Percentiles rank a stretch among this genome's conserved stretches.
These are phyloP conservation scores for Carex scoparia DNA, from an alignment of 176 grass and related monocot species.

Conservation along the genomic window DNA sequence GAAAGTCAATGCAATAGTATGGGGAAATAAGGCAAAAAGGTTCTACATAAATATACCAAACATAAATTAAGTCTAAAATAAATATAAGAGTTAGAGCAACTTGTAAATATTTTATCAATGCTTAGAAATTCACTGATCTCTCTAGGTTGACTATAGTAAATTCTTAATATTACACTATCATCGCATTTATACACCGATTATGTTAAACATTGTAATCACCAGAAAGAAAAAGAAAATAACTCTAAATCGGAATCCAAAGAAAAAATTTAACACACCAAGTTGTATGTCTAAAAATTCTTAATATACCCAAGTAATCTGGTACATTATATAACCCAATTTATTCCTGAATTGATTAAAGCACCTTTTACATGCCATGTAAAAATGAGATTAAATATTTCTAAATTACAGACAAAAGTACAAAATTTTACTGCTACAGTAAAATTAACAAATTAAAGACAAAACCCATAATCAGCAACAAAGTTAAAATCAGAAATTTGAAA, in stretches of 20 bases:
- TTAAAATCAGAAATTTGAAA: neutral
- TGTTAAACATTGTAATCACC: neutral
- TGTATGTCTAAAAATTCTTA: neutral
- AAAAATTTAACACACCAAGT: neutral
- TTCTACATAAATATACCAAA: neutral
- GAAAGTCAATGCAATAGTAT: neutral
- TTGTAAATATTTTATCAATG: neutral
- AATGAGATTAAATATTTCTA: neutral
- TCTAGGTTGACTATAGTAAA: neutral
- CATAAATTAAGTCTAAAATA: neutral
- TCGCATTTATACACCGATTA: neutral
- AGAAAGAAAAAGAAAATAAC: neutral
- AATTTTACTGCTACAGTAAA: neutral
- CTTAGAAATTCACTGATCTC: neutral
- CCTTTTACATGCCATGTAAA: neutral
- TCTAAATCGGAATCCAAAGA: neutral
- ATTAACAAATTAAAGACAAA: neutral
- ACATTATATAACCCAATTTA: neutral
- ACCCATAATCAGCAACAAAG: neutral
- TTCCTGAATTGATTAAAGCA: neutral
- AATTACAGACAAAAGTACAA: neutral
- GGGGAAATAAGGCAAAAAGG: neutral
- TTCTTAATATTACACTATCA: neutral
- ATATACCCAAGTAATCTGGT: neutral
- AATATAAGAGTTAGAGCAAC: neutral